Conservation (phyloP, 2,329 filamentous ascomycete genomes). For the Fusarium camptoceras region DNA sequence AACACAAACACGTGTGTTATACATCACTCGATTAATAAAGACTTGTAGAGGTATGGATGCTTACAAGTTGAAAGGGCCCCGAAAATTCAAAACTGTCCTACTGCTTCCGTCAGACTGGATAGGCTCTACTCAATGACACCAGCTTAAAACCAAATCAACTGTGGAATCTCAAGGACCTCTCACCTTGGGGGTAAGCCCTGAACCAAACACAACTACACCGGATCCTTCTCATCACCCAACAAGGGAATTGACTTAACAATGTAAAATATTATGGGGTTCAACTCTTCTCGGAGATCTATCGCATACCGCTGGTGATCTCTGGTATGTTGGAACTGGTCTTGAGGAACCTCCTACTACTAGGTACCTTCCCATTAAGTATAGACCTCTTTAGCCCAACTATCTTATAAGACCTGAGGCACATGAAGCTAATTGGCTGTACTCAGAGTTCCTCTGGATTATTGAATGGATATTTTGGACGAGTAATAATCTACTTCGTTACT, state of each 20-base stretch:
- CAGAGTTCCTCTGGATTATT: not conserved
- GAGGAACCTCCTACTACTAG: not conserved
- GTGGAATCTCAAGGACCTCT: too few species aligned
- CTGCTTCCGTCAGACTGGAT: too few species aligned
- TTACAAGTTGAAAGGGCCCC: too few species aligned
- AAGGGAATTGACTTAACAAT: not conserved
- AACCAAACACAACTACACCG: too few species aligned
- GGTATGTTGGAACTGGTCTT: not conserved
- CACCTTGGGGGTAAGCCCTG: too few species aligned
- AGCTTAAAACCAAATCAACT: too few species aligned
- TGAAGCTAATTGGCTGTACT: not conserved
- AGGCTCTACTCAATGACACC: too few species aligned
- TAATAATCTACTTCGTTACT: not conserved
- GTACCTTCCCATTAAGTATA: not conserved
- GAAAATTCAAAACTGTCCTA: too few species aligned
- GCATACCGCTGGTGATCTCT: not conserved
- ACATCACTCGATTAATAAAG: too few species aligned
- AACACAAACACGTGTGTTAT: too few species aligned
- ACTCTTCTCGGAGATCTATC: not conserved
- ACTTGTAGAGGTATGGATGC: too few species aligned
- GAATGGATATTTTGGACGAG: not conserved
- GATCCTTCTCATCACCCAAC: constrained; percentile 3
- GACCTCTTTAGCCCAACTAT: not conserved
- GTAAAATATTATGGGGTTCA: not conserved
- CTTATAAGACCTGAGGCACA: not conserved